These are phyloP conservation scores for Kodamaea ohmeri DNA, from an alignment of 1,139 yeast genomes.

Conservation along the genomic window DNA sequence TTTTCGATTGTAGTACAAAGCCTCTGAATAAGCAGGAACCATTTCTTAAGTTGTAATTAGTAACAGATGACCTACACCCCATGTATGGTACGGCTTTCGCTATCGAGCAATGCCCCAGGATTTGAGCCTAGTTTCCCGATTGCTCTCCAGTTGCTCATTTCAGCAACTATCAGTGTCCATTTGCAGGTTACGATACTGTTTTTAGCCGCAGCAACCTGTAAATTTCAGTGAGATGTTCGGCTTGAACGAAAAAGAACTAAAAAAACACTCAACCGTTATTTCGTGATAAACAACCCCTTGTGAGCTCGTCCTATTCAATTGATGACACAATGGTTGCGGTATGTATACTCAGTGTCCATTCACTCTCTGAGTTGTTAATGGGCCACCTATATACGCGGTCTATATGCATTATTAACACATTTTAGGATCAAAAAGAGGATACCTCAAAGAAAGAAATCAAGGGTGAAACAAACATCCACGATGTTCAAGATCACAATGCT, in stretches of 20 bases:
- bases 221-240: neutral
- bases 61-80: too few relatives aligned
- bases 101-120: neutral
- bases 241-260: neutral
- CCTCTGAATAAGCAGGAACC: too few relatives aligned
- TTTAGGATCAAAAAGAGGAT: constrained; percentile 1
- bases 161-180: neutral
- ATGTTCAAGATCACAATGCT: constrained; percentile 32
- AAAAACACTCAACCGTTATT: neutral
- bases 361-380: neutral
- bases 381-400: neutral
- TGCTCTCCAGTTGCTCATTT: neutral
- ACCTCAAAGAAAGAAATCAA: constrained; percentile 1
- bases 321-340: neutral
- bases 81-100: neutral
- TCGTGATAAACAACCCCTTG: neutral
- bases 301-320: neutral
- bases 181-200: neutral
- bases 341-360: neutral
- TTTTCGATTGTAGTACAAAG: too few relatives aligned
- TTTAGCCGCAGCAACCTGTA: neutral
- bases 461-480: constrained; percentile 16
- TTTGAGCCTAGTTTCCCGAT: neutral
- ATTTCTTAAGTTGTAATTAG: too few relatives aligned
- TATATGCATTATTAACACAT: neutral